phyloP scores from a whole-genome alignment of 1,284 basidiomycete genomes.

The Heliocybe sulcata region DNA sequence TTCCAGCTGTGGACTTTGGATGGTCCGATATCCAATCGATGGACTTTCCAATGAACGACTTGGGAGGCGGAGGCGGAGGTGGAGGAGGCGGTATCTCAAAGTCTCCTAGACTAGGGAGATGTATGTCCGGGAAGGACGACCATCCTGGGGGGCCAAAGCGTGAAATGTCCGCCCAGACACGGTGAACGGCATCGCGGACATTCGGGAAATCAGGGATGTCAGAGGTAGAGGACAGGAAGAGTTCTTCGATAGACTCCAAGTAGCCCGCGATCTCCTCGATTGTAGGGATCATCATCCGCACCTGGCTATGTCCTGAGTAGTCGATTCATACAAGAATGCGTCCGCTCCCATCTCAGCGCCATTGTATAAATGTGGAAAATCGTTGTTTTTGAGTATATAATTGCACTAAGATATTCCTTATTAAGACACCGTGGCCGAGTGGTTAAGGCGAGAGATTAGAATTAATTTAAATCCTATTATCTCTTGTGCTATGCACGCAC shows the following conservation, averaged over 20 bases:
- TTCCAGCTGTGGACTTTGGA: slow-evolving; percentile 48
- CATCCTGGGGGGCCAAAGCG: slow-evolving; percentile 62
- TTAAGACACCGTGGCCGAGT: slow-evolving; percentile 3
- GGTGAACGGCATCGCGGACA: slow-evolving; percentile 56
- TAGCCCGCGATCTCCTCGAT: slow-evolving; percentile 68
- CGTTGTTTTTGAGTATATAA: neutral
- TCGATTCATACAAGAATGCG: slow-evolving; percentile 2
- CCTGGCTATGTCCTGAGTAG: neutral
- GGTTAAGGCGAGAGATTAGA: slow-evolving; percentile 6
- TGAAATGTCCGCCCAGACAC: slow-evolving; percentile 70
- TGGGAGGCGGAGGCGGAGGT: slow-evolving; percentile 45
- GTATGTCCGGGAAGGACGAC: slow-evolving; percentile 47
- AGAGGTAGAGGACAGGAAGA: slow-evolving; percentile 50
- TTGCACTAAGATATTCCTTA: neutral
- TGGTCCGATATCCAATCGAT: slow-evolving; percentile 46
- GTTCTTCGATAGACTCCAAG: slow-evolving; percentile 58
- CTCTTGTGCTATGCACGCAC: neutral
- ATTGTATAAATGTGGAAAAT: neutral
- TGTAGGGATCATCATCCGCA: slow-evolving; percentile 27
- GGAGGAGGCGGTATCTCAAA: slow-evolving; percentile 63
- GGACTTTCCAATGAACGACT: slow-evolving; percentile 36
- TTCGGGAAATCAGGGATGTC: slow-evolving; percentile 53
- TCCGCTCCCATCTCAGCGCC: neutral
- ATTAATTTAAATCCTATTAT: neutral
- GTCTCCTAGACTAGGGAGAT: slow-evolving; percentile 56